Conservation (phyloP, 2,329 filamentous ascomycete species). For the Trichoderma atroviride region DNA sequence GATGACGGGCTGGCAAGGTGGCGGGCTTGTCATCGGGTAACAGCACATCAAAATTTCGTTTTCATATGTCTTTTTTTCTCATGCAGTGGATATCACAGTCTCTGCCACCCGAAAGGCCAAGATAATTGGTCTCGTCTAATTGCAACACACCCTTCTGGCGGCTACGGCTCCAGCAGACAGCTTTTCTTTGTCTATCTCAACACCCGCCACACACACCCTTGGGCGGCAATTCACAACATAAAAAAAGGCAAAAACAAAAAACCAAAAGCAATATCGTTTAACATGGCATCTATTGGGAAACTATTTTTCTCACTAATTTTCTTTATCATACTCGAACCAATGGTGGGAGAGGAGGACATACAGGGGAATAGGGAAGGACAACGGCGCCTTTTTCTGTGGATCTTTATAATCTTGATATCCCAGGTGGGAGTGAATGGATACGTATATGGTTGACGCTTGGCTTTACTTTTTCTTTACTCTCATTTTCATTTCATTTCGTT, state of each 20-base stretch:
- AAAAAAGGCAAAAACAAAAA: neutral
- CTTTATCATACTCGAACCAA: neutral
- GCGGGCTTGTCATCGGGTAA: neutral
- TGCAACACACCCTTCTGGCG: neutral
- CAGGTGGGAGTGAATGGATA: slow-evolving; percentile 25
- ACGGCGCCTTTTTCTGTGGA: slow-evolving; percentile 18
- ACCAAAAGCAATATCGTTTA: slow-evolving; percentile 9
- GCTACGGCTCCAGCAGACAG: neutral
- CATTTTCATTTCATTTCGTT: neutral
- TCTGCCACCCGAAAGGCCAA: neutral
- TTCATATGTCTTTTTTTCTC: slow-evolving; percentile 4
- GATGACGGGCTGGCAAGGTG: neutral
- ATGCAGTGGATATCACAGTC: neutral
- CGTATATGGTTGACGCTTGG: slow-evolving; percentile 16
- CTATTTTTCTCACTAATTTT: slow-evolving; percentile 7
- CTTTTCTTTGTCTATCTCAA: slow-evolving; percentile 20
- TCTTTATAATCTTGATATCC: slow-evolving; percentile 23
- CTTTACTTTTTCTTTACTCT: slow-evolving; percentile 7
- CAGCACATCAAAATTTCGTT: neutral
- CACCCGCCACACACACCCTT: neutral
- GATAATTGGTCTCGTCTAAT: neutral
- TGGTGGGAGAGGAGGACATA: slow-evolving; percentile 16
- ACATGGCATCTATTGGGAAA: slow-evolving; percentile 14
- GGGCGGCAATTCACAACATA: neutral
- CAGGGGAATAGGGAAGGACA: neutral